Evolutionary conservation across 2,329 filamentous ascomycete genomes (phyloP).

Genomic region (Phaeomoniella chlamydospora): DNA sequence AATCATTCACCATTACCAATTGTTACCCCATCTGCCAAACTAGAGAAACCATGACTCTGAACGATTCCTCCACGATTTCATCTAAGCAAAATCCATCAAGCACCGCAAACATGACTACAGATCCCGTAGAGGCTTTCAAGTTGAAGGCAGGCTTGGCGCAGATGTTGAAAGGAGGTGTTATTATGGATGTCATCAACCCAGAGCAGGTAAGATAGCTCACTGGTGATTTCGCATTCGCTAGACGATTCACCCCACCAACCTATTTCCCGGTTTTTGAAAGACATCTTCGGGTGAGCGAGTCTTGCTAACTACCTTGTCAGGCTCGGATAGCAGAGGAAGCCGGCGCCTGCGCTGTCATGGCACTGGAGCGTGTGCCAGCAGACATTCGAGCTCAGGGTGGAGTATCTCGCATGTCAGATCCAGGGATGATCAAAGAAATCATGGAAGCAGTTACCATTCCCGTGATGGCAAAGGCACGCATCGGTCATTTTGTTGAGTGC

Average conservation of each 20-base stretch:
- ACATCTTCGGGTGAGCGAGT: too few species aligned
- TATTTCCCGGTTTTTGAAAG: too few species aligned
- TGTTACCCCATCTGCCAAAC: too few species aligned
- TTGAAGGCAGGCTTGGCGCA: slow-evolving; percentile 92
- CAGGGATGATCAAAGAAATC: slow-evolving; percentile 86
- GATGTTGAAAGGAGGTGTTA: slow-evolving; percentile 98
- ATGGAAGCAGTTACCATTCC: slow-evolving; percentile 91
- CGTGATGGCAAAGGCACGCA: slow-evolving; percentile 97
- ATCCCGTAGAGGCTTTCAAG: slow-evolving; percentile 43
- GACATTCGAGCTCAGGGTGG: slow-evolving; percentile 88
- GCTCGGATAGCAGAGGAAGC: slow-evolving; percentile 96
- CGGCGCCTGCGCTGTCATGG: slow-evolving; percentile 94
- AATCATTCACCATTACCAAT: too few species aligned
- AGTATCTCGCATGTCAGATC: slow-evolving; percentile 94
- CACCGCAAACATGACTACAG: background rate
- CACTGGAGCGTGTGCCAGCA: slow-evolving; percentile 89
- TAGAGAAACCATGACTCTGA: slow-evolving; percentile 1
- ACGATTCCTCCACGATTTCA: background rate
- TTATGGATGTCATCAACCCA: slow-evolving; percentile 96
- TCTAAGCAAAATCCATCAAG: background rate
- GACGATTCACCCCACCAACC: too few species aligned
- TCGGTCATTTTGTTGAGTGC: slow-evolving; percentile 96
- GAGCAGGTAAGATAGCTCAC: slow-evolving; percentile 45
- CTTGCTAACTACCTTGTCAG: too few species aligned
- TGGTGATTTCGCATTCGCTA: background rate